Conservation (phyloP, 495 filamentous ascomycete species). For the Aspergillus taichungensis region DNA sequence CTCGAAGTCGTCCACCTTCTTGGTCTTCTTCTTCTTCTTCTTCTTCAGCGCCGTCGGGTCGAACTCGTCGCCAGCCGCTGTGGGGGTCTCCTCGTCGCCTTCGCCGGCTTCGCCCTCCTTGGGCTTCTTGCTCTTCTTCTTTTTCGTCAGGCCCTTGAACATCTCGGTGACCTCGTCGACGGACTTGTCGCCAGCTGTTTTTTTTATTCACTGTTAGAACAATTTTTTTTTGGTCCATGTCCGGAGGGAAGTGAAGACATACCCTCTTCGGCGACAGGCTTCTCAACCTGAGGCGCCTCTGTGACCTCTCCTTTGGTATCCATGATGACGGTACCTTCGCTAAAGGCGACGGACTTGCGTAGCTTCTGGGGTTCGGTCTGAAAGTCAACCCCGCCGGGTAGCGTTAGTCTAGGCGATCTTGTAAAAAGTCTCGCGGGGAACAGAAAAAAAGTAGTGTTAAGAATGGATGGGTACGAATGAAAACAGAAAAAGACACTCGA, state of each 20-base stretch:
- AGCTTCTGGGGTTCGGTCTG: slow-evolving; percentile 37
- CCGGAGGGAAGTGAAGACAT: too few species aligned
- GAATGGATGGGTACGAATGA: neutral
- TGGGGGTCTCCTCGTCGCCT: slow-evolving; percentile 47
- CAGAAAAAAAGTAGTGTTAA: slow-evolving; percentile 1
- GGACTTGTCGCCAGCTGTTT: slow-evolving; percentile 44
- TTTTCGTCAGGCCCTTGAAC: slow-evolving; percentile 83
- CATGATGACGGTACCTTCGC: slow-evolving; percentile 72
- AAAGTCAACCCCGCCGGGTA: slow-evolving; percentile 4
- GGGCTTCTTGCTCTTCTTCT: slow-evolving; percentile 62
- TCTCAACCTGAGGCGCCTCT: slow-evolving; percentile 56
- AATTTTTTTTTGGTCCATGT: too few species aligned
- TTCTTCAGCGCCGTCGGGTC: slow-evolving; percentile 79
- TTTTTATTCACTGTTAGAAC: slow-evolving; percentile 4
- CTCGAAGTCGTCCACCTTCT: slow-evolving; percentile 71
- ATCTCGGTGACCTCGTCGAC: slow-evolving; percentile 65
- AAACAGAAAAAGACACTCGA: too few species aligned
- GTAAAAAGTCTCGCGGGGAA: neutral
- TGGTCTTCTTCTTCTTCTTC: slow-evolving; percentile 89
- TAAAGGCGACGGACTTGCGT: slow-evolving; percentile 89
- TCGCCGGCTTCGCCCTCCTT: slow-evolving; percentile 50
- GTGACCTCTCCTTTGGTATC: slow-evolving; percentile 76
- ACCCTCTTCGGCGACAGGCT: slow-evolving; percentile 61
- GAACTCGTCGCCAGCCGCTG: slow-evolving; percentile 58
- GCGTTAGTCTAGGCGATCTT: slow-evolving; percentile 9